phyloP scores from a whole-genome alignment of 139 green algal genomes.

The Astrephomene gubernaculifera region DNA sequence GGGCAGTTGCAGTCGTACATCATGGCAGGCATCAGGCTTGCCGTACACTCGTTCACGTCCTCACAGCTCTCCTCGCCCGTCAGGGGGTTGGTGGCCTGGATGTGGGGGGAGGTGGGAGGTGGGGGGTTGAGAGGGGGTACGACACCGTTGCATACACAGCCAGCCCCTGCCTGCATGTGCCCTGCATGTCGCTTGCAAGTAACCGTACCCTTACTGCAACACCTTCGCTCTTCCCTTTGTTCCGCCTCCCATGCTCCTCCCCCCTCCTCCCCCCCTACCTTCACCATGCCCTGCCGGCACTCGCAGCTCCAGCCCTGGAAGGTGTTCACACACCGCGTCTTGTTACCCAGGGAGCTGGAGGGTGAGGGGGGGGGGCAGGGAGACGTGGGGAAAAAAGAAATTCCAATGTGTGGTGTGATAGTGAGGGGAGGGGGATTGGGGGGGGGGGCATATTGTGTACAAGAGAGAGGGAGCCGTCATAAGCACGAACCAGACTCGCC shows the following conservation, averaged over 20 bases:
- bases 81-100: slow-evolving; percentile 19
- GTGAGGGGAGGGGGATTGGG: background rate
- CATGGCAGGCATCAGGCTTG: slow-evolving; percentile 46
- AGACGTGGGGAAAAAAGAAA: too few relatives aligned
- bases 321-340: slow-evolving; percentile 83
- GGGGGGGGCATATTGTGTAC: background rate
- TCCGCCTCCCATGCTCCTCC: slow-evolving; percentile 42
- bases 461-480: too few relatives aligned
- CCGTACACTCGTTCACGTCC: slow-evolving; percentile 79
- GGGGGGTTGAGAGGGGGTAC: background rate
- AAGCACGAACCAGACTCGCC: too few relatives aligned
- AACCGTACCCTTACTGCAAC: background rate
- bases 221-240: background rate
- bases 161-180: background rate
- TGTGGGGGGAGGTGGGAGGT: background rate
- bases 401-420: too few relatives aligned
- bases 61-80: slow-evolving; percentile 69
- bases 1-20: slow-evolving; percentile 74
- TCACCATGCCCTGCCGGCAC: slow-evolving; percentile 68
- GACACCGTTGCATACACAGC: background rate
- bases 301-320: slow-evolving; percentile 85
- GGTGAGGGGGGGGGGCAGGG: background rate
- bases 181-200: background rate
- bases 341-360: slow-evolving; percentile 2
- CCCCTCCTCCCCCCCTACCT: slow-evolving; percentile 11